Conservation (phyloP, 1,284 basidiomycete genomes). For the Singerocomus inundabilis region DNA sequence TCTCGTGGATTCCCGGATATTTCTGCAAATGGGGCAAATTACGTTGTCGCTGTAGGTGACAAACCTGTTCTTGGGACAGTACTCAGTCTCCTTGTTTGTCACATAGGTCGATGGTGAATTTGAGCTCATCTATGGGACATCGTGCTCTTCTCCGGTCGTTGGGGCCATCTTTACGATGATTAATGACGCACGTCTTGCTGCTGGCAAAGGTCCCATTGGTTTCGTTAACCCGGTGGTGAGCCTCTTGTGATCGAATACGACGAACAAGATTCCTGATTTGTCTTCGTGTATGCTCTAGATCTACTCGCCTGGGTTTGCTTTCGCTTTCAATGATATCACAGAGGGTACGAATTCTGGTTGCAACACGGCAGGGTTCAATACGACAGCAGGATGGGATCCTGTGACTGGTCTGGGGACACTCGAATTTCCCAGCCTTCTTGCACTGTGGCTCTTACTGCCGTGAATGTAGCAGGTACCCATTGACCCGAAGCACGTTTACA, state of each 20-base stretch:
- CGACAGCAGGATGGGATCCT: constrained; percentile 40
- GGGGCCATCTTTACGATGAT: constrained; percentile 44
- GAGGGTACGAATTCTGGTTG: constrained; percentile 41
- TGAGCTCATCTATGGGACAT: constrained; percentile 37
- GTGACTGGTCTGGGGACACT: constrained; percentile 39
- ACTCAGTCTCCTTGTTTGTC: not conserved
- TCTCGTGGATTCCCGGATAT: constrained; percentile 47
- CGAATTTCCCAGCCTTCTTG: constrained; percentile 25
- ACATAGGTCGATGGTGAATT: constrained; percentile 36
- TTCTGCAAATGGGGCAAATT: constrained; percentile 40
- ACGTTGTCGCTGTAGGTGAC: constrained; percentile 35
- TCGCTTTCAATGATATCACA: constrained; percentile 41
- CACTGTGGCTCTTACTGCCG: constrained; percentile 21
- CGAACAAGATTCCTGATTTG: not conserved
- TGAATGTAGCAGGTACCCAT: no score
- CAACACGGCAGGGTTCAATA: constrained; percentile 34
- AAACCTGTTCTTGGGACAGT: not conserved
- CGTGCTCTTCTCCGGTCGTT: constrained; percentile 39
- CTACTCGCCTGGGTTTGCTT: constrained; percentile 18
- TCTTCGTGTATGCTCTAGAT: constrained; percentile 16
- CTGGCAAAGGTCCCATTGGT: constrained; percentile 39
- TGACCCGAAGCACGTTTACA: no score
- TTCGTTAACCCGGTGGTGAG: constrained; percentile 37
- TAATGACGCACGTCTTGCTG: constrained; percentile 43
- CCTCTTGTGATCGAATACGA: not conserved